Percentiles rank a stretch among this genome's conserved stretches.
These are phyloP conservation scores for Phytophthora parvispora DNA, from an alignment of 352 stramenopile species.

Conservation along the genomic window DNA sequence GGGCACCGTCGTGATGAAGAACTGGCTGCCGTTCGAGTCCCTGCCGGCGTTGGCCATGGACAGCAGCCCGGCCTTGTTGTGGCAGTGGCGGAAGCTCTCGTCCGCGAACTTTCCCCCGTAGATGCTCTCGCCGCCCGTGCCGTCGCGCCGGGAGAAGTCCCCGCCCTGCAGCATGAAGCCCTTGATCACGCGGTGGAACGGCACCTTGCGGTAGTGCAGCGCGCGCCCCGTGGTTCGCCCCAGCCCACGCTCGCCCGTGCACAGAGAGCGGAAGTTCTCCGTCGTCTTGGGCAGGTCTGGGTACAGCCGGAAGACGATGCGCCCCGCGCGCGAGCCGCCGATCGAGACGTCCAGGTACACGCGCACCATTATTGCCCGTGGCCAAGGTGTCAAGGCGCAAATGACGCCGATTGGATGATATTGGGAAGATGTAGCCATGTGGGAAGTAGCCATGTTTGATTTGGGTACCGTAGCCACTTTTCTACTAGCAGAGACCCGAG, in stretches of 20 bases:
- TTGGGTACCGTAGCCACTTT: background rate
- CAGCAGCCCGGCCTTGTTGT: constrained; percentile 94
- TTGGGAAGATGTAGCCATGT: background rate
- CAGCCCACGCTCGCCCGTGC: constrained; percentile 78
- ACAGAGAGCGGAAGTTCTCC: constrained; percentile 73
- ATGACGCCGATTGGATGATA: background rate
- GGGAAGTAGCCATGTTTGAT: background rate
- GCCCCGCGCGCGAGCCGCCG: constrained; percentile 72
- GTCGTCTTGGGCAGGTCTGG: constrained; percentile 61
- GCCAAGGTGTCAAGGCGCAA: no score
- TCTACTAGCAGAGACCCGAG: background rate
- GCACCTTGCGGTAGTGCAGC: constrained; percentile 73
- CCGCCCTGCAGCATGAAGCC: constrained; percentile 90
- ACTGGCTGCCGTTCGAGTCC: constrained; percentile 86
- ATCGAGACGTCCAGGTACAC: constrained; percentile 89
- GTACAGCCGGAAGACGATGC: constrained; percentile 57
- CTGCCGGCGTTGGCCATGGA: constrained; percentile 96
- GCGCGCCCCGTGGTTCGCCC: constrained; percentile 66
- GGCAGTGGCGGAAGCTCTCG: constrained; percentile 96
- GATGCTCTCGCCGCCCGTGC: constrained; percentile 76
- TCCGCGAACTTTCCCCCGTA: constrained; percentile 90
- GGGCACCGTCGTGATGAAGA: constrained; percentile 86
- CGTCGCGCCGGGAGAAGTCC: background rate
- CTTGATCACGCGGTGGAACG: constrained; percentile 90
- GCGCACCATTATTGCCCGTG: constrained; percentile 10